Percentiles rank a stretch among this genome's conserved stretches.
These are phyloP conservation scores for Aspergillus sp. DNA, from an alignment of 2,329 filamentous ascomycete species.

Conservation along the genomic window DNA sequence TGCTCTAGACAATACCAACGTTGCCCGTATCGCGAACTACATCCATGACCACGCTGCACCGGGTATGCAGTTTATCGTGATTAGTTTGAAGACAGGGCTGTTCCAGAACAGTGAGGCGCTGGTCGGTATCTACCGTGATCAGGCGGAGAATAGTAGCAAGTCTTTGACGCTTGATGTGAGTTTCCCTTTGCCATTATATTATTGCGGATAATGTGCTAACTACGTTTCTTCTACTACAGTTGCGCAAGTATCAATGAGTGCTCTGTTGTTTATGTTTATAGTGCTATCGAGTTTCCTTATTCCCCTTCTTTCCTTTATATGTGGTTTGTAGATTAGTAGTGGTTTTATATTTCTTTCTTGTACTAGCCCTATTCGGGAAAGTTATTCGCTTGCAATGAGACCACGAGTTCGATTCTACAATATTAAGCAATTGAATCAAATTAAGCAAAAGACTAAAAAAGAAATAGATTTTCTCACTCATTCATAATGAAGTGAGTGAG, in stretches of 20 bases:
- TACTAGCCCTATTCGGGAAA: too few species aligned
- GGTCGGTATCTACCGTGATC: slow-evolving; percentile 92
- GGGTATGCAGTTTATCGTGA: slow-evolving; percentile 99
- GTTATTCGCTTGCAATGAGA: too few species aligned
- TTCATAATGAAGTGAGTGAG: too few species aligned
- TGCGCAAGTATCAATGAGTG: slow-evolving; percentile 2
- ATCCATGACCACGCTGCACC: slow-evolving; percentile 89
- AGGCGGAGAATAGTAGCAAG: slow-evolving; percentile 85
- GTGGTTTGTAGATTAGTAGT: neutral
- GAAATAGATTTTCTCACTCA: too few species aligned
- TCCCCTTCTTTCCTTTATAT: neutral
- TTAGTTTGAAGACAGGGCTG: slow-evolving; percentile 87
- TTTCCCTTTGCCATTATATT: slow-evolving; percentile 12
- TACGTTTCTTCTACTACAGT: neutral
- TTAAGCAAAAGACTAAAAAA: too few species aligned
- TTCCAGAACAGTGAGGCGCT: slow-evolving; percentile 96
- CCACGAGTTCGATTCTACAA: too few species aligned
- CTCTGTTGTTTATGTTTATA: neutral
- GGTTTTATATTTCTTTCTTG: too few species aligned
- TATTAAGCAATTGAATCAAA: too few species aligned
- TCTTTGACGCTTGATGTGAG: slow-evolving; percentile 93
- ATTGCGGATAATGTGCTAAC: neutral
- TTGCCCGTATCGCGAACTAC: slow-evolving; percentile 92
- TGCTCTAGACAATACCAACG: slow-evolving; percentile 95
- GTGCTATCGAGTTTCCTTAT: neutral